phyloP scores from a whole-genome alignment of 495 filamentous ascomycete species.

The Entonaema liquescens region DNA sequence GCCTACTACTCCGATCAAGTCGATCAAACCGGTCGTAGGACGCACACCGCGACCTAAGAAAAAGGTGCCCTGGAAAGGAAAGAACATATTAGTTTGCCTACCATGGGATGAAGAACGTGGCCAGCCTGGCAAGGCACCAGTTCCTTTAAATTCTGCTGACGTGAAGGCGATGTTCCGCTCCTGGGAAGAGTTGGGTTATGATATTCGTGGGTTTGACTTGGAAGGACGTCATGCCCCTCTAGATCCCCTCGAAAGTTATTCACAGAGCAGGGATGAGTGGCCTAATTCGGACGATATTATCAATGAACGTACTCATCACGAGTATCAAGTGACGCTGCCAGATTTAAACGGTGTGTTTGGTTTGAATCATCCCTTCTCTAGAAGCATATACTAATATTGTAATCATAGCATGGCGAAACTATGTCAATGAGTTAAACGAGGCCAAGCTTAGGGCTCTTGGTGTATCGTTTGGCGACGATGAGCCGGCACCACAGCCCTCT shows the following conservation, averaged over 20 bases:
- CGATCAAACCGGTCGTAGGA: conserved; percentile 42
- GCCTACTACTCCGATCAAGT: conserved; percentile 48
- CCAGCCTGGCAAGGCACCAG: conserved; percentile 63
- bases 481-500: conserved; percentile 63
- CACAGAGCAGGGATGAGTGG: conserved; percentile 76
- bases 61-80: conserved; percentile 73
- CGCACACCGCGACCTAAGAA: conserved; percentile 60
- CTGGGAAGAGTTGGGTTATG: conserved; percentile 81
- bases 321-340: conserved; percentile 75
- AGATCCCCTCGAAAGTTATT: conserved; percentile 47
- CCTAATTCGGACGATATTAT: conserved; percentile 70
- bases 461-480: conserved; percentile 78
- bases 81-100: conserved; percentile 74
- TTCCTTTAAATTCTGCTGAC: conserved; percentile 68
- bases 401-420: conserved; percentile 77
- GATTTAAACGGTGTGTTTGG: conserved; percentile 63
- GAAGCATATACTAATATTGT: conserved; percentile 32
- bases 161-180: conserved; percentile 70
- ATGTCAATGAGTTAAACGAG: conserved; percentile 82
- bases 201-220: conserved; percentile 75
- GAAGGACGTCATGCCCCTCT: conserved; percentile 50
- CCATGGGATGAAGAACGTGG: conserved; percentile 74
- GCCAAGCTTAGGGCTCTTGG: conserved; percentile 91
- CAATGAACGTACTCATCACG: conserved; percentile 60
- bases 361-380: background rate